Base-by-base conservation (phyloP, 805 yeast genomes). In the Lipomyces yamanashiensis region DNA sequence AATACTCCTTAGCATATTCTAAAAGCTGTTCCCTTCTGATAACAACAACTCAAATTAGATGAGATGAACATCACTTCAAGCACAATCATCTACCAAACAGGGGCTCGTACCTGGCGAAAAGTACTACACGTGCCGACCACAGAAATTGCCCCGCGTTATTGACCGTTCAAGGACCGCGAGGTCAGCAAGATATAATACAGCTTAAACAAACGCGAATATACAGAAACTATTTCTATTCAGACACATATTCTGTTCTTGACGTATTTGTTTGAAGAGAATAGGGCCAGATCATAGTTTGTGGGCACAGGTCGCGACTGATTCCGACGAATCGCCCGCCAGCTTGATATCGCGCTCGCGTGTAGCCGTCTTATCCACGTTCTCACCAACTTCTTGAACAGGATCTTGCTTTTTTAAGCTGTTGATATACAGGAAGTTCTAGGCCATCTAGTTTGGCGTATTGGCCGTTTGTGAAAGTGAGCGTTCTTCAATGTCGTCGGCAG, bases 281-380 rank as follows among this genome's bases (percentile, higher is more conserved):
- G 39, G 5, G n/a, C 36, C 34, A 48, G 36, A 28, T 28, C 34
- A 19, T 2, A 33, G 40, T 9, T 15, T 28, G 54, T 13, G 41
- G 10, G 41, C 33, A 34, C 43, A 17, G 41, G 45, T 37, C 19
- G 36, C 23, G 33, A 37, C 36, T 21, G 54, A 53, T 40, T 41
- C 57, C 48, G 57, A 53, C 57, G 57, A 53, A 41, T 53, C 39
- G 39, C 28, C 56, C 49, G 49, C 15, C 21, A 4, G 19, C 13
- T 23, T 23, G 28, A 23, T 45, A 23, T 45, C 21, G 50, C 17
- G 47, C 47, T 43, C 47, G 47, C 47, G 47, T 17, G 47, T 43
- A 13, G 43, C n/a, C 7, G 5, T 43, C 17, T 10, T 19, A n/a
- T 10, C 15, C 17, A n/a, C 10, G 21, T 43, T 39, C 43, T 13